Evolutionary conservation across 2,329 filamentous ascomycete species (phyloP).

Genomic region (Lomentospora prolificans): DNA sequence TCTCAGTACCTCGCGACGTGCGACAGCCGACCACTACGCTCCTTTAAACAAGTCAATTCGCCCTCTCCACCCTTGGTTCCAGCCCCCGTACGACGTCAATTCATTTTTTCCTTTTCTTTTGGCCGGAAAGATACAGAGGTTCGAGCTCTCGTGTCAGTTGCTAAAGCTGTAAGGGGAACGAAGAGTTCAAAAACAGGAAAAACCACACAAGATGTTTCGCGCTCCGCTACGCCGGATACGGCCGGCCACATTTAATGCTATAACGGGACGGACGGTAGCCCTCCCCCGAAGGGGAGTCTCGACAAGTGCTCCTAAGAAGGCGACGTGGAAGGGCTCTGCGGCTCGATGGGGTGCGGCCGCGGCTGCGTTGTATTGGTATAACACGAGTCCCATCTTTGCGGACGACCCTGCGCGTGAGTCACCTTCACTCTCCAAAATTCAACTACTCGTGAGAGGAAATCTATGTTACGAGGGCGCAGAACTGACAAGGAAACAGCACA

Average conservation of each 20-base stretch:
- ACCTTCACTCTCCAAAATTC: neutral
- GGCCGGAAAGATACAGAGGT: neutral
- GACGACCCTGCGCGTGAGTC: slow-evolving; percentile 62
- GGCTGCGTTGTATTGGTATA: slow-evolving; percentile 85
- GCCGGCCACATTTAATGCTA: slow-evolving; percentile 1
- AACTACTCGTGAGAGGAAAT: slow-evolving; percentile 1
- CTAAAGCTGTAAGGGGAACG: too few relatives aligned
- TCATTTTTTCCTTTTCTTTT: neutral
- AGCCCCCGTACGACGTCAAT: neutral
- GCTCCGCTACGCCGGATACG: slow-evolving; percentile 11
- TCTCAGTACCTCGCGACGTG: neutral
- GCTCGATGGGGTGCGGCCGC: slow-evolving; percentile 66
- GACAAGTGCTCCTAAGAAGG: slow-evolving; percentile 44
- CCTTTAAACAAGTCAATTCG: neutral
- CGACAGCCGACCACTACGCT: neutral
- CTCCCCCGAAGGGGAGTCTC: neutral
- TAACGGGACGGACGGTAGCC: neutral
- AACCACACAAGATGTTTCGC: slow-evolving; percentile 10
- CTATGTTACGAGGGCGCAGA: too few relatives aligned
- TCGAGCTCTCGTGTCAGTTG: neutral
- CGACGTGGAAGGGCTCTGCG: slow-evolving; percentile 72
- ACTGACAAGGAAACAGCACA: too few relatives aligned
- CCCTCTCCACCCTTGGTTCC: neutral
- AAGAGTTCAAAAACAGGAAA: neutral
- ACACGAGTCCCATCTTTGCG: slow-evolving; percentile 78